Percentiles rank a stretch among this genome's conserved stretches.
Conservation (phyloP, 306 rosid species). For the Carpinus viminea region DNA sequence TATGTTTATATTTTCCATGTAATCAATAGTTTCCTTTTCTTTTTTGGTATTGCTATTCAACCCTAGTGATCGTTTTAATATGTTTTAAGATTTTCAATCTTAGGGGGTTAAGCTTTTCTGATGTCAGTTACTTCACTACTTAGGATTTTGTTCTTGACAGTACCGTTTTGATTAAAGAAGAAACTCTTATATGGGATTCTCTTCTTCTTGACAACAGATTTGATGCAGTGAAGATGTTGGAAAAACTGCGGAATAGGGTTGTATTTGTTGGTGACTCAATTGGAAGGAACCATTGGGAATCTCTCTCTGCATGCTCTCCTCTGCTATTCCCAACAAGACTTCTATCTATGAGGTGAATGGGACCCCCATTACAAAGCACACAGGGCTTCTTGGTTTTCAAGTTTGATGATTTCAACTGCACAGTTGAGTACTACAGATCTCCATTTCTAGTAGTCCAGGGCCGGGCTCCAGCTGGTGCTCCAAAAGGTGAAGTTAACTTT, state of each 20-base stretch:
- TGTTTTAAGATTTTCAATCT: constrained; percentile 4
- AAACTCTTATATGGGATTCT: constrained; percentile 12
- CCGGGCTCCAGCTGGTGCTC: constrained; percentile 63
- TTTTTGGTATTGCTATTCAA: neutral
- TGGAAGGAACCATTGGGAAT: constrained; percentile 97
- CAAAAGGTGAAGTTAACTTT: constrained; percentile 57
- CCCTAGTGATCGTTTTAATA: neutral
- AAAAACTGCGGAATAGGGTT: constrained; percentile 53
- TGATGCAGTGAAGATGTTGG: constrained; percentile 72
- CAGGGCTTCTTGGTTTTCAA: constrained; percentile 73
- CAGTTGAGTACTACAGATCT: constrained; percentile 83
- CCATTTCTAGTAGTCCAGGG: constrained; percentile 83
- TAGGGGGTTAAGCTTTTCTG: neutral
- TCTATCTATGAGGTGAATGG: constrained; percentile 73
- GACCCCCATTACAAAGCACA: constrained; percentile 75
- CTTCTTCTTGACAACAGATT: constrained; percentile 51
- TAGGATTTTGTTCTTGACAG: constrained; percentile 14
- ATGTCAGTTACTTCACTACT: neutral
- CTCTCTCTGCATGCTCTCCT: constrained; percentile 90
- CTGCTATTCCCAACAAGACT: constrained; percentile 53
- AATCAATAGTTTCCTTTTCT: neutral
- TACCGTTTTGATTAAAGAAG: neutral
- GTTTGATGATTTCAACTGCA: constrained; percentile 81
- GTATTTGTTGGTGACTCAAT: constrained; percentile 92
- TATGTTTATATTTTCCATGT: neutral